Evolutionary conservation across 208 protist genomes (phyloP), one percentile per base, ranked within the genome.

Genomic region (Vickermania spadyakhi): DNA sequence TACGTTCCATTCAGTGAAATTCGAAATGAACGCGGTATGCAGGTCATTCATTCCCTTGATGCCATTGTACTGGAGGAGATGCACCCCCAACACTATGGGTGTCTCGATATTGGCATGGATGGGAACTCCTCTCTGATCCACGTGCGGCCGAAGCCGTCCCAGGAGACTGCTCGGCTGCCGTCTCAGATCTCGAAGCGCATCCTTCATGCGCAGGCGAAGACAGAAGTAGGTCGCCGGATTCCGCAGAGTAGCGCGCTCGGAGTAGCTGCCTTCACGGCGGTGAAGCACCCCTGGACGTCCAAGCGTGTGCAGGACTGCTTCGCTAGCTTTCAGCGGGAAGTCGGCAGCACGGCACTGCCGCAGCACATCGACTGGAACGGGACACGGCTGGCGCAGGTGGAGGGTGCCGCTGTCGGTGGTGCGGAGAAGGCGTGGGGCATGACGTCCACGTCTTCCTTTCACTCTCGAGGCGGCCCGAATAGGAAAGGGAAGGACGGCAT

Each of bases 51-150:
- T 18, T 7, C 36, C 36, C 18, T 45, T 7, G 36, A 45, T 45
- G 36, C 36, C 11, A 18, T n/a, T 18, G 18, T 18, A 45, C 36
- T 45, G 18, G 36, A 45, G 36, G 36, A 45, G 18, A 45, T 45
- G 36, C 36, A 45, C 36, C 36, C 36, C 11, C 36, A 45, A 45
- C 18, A 7, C 11, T 45, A 45, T 18, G 36, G 36, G 11, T 45
- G 36, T 18, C 18, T 45, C 11, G 78, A 89, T 60, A 69, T 92
- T n/a, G 56, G 65, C 14, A 66, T 92, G 70, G 85, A 92, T 57
- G 85, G 81, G 13, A 92, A 92, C 55, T 77, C 72, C 54, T 72
- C 70, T 42, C 75, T 68, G 41, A 49, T 89, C 41, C 77, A 75
- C 28, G 73, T 62, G n/a, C 78, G 81, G 7, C 30, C 1, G 14